phyloP scores from a whole-genome alignment of 306 rosid species.

The Vachellia pachyceras region DNA sequence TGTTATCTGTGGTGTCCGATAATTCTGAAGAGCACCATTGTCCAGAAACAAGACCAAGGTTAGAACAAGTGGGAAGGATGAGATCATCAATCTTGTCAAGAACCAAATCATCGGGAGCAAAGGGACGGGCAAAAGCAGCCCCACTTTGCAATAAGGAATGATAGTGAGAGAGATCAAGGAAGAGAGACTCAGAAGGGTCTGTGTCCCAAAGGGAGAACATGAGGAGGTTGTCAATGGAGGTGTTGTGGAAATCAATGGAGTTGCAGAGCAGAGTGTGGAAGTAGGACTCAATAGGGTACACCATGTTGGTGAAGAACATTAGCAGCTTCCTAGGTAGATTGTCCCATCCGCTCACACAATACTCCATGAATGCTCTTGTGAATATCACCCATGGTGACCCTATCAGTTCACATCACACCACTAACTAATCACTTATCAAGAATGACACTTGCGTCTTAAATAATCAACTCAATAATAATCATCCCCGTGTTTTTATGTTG shows the following conservation, averaged over 20 bases:
- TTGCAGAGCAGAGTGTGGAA: constrained; percentile 78
- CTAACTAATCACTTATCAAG: background rate
- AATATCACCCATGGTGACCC: constrained; percentile 80
- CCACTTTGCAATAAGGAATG: constrained; percentile 50
- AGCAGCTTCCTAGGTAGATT: constrained; percentile 69
- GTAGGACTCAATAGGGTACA: constrained; percentile 67
- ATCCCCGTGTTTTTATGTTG: no score
- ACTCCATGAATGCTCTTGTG: constrained; percentile 66
- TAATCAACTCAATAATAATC: no score
- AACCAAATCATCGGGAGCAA: constrained; percentile 49
- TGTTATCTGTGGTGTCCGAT: constrained; percentile 21
- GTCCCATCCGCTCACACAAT: constrained; percentile 73
- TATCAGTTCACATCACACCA: constrained; percentile 28
- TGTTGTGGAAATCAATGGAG: constrained; percentile 57
- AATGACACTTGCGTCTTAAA: no score
- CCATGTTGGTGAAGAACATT: constrained; percentile 73
- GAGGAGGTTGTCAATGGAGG: constrained; percentile 52
- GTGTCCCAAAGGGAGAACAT: constrained; percentile 57
- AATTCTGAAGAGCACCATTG: constrained; percentile 57
- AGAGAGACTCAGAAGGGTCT: constrained; percentile 47
- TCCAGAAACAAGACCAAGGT: constrained; percentile 56
- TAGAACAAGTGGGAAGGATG: constrained; percentile 44
- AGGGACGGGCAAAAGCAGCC: constrained; percentile 69
- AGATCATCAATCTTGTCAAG: constrained; percentile 59
- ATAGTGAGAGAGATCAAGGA: constrained; percentile 56